Conservation (phyloP, 441 rosid species). For the Pelargonium citronellum region DNA sequence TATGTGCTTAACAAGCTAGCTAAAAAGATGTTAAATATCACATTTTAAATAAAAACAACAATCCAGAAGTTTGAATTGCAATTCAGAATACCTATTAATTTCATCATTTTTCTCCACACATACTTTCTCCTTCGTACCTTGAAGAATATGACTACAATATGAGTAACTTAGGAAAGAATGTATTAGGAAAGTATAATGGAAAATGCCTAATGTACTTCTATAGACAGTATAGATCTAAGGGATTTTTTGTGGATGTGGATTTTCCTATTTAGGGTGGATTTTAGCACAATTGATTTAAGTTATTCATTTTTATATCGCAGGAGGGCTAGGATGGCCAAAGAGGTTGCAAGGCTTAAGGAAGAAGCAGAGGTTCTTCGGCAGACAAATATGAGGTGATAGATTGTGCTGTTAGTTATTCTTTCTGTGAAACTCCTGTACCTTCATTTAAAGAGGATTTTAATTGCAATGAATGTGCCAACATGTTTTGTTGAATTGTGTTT, state of each 20-base stretch:
- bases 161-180: neutral
- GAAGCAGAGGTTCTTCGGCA: constrained; percentile 58
- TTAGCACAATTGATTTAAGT: constrained; percentile 16
- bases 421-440: neutral
- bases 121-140: neutral
- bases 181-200: neutral
- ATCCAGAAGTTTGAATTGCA: neutral
- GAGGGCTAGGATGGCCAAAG: constrained; percentile 89
- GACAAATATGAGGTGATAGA: constrained; percentile 49
- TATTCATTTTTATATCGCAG: constrained; percentile 34
- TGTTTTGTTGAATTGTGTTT: constrained; percentile 15
- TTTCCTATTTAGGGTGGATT: neutral
- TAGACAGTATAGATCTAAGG: neutral
- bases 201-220: neutral
- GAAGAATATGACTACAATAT: too few relatives aligned
- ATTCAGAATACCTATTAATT: neutral
- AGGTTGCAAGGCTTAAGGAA: constrained; percentile 73
- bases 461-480: constrained; percentile 9
- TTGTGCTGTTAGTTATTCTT: constrained; percentile 12
- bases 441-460: neutral
- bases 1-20: neutral
- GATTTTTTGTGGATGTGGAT: neutral
- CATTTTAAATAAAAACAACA: neutral
- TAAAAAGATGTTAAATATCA: neutral
- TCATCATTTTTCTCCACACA: neutral